phyloP scores from a whole-genome alignment of 1,139 yeast species.

The Scheffersomyces quercinus region DNA sequence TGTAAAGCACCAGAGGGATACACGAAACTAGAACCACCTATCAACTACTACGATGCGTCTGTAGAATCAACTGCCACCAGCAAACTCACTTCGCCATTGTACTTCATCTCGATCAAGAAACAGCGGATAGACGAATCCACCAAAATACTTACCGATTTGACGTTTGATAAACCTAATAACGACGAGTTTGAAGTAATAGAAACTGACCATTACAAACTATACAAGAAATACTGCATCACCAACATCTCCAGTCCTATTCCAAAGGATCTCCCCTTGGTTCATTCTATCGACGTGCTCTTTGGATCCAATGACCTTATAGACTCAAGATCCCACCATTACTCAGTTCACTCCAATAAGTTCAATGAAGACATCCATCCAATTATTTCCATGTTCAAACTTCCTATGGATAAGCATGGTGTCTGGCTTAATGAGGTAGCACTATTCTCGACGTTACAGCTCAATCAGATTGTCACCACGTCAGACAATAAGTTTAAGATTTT shows the following conservation, averaged over 20 bases:
- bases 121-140: constrained; percentile 11
- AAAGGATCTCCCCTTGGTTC: constrained; percentile 15
- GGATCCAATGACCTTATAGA: constrained; percentile 25
- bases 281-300: constrained; percentile 27
- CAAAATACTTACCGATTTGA: constrained; percentile 15
- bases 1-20: constrained; percentile 14
- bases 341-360: constrained; percentile 7
- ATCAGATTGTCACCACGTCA: constrained; percentile 2
- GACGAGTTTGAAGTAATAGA: constrained; percentile 3
- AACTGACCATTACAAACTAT: constrained; percentile 6
- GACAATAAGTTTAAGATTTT: constrained; percentile 28
- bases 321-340: constrained; percentile 10
- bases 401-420: neutral
- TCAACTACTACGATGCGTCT: constrained; percentile 4
- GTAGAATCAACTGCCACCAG: neutral
- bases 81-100: constrained; percentile 1
- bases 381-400: constrained; percentile 9
- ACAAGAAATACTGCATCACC: constrained; percentile 8
- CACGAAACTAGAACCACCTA: constrained; percentile 12
- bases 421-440: neutral
- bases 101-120: constrained; percentile 14
- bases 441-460: neutral
- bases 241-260: constrained; percentile 8
- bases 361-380: constrained; percentile 10
- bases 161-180: constrained; percentile 3